Evolutionary conservation across 2,329 filamentous ascomycete genomes (phyloP), one percentile per base, ranked within the genome.

Genomic region (Cercospora nicotianae): DNA sequence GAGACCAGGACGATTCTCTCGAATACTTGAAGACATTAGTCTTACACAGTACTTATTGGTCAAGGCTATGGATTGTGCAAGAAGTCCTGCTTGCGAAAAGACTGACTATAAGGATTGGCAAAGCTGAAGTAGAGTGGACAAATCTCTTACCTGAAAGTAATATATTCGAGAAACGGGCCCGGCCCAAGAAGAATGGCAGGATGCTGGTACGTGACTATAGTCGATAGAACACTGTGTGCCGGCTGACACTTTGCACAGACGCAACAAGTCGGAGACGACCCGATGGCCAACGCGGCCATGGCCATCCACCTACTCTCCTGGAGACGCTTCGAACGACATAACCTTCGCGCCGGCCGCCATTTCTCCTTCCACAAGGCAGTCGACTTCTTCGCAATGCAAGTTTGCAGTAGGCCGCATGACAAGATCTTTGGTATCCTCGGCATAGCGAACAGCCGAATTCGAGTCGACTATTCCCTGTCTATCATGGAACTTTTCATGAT

Each of bases 401-500:
- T 8, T 28, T 55, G 48, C 13, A n/a, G 3, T 5, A 55, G 23
- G 6, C 48, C 48, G 12, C 48, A 55, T 18, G 48, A 55, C 48
- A 55, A 55, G 48, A 55, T 55, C 12, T 55, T 55, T 16, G 48
- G 48, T 10, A 55, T 28, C 10, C 16, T 28, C 10, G 48, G 48
- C 12, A 28, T 55, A 55, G 23, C 48, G 12, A 55, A 55, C 48
- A 55, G 48, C 26, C 48, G 48, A 10, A 55, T 55, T 16, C 48
- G 48, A 55, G 48, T 55, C 23, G 48, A 55, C 13, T 55, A 55
- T 12, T 55, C 48, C 7, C 13, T 55, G 2, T 55, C 48, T 28
- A 55, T 55, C 5, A 55, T 55, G 48, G 48, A 55, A 26, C 48
- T 55, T 7, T 55, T 55, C 48, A n/a, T 55, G 48, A 55, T 55